Base-by-base conservation (phyloP, 2,329 filamentous ascomycete genomes). In the Seiridium cupressi region DNA sequence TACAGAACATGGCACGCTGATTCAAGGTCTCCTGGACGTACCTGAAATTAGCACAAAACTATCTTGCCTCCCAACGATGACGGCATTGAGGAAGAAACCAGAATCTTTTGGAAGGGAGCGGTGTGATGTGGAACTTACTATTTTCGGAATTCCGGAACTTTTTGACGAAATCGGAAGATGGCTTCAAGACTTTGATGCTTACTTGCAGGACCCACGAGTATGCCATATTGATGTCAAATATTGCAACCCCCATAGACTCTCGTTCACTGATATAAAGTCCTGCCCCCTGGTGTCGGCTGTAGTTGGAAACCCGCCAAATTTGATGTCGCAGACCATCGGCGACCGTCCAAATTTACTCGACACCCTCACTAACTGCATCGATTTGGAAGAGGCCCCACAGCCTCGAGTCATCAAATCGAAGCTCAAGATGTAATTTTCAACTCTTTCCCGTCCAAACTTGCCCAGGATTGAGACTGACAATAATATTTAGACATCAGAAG, bases 401-500 rank as follows among this genome's bases (percentile, higher is more conserved):
- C 47, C 47, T 5, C 4, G 13, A 6, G 9, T 9, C 1, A 13
- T 49, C 18, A 49, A 49, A 32, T 49, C 47, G 1, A 4, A 6
- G 26, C 47, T 49, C n/a, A 49, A 49, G 7, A 49, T 3, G 47
- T 49, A 26, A 49, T 32, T n/a, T 1, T 10, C 5, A 32, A 5
- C 18, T 5, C 3, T 1, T 32, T 49, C 3, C 4, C 2, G 3
- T 4, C 11, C 9, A 53, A 1, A 3, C 1, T 1, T 8, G n/a
- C 11, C 7, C 35, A 1, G 1, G 1, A 3, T n/a, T 38, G 11
- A 40, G 10, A 38, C 31, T 49, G 18, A 49, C 18, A 4, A 11
- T 49, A 10, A 9, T 26, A 5, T 5, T 10, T 9, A 49, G 77
- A 4, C 77, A 81, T 55, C 79, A 81, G 48, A 75, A 73, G 44